Conservation (phyloP, 441 rosid genomes). For the Euphorbia celastroides region DNA sequence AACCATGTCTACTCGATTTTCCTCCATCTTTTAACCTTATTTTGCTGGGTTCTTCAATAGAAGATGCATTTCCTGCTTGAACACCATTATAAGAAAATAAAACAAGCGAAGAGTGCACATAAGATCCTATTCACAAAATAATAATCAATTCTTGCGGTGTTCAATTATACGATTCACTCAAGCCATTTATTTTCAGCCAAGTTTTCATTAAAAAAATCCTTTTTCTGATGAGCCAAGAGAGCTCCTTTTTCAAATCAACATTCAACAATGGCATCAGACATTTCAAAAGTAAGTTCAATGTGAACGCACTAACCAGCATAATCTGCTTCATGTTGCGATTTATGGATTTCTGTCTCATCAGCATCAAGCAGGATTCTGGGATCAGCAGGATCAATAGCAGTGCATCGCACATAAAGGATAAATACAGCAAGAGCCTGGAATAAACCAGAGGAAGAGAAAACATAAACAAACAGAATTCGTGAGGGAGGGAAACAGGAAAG, state of each 20-base stretch:
- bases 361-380: constrained; percentile 67
- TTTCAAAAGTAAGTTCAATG: constrained; percentile 8
- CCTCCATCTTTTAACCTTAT: constrained; percentile 36
- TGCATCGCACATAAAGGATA: constrained; percentile 76
- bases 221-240: no score
- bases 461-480: neutral
- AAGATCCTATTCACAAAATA: constrained; percentile 4
- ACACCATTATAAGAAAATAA: constrained; percentile 14
- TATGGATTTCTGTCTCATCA: constrained; percentile 44
- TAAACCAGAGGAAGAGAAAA: constrained; percentile 8
- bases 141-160: neutral
- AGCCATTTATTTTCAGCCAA: neutral
- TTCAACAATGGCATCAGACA: neutral
- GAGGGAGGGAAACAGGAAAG: neutral
- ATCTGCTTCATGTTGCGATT: constrained; percentile 50
- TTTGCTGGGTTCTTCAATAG: constrained; percentile 51
- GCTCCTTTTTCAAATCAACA: no score
- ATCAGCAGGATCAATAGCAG: constrained; percentile 96
- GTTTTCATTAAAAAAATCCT: no score
- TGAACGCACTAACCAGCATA: constrained; percentile 40
- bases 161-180: no score
- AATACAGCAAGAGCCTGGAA: constrained; percentile 73
- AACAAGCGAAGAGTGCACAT: constrained; percentile 2
- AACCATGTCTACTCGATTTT: constrained; percentile 32
- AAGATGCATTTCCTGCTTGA: constrained; percentile 47